Percentiles rank a stretch among this genome's conserved stretches.
Conservation (phyloP, 2,329 filamentous ascomycete species). For the Penicillium sp. region DNA sequence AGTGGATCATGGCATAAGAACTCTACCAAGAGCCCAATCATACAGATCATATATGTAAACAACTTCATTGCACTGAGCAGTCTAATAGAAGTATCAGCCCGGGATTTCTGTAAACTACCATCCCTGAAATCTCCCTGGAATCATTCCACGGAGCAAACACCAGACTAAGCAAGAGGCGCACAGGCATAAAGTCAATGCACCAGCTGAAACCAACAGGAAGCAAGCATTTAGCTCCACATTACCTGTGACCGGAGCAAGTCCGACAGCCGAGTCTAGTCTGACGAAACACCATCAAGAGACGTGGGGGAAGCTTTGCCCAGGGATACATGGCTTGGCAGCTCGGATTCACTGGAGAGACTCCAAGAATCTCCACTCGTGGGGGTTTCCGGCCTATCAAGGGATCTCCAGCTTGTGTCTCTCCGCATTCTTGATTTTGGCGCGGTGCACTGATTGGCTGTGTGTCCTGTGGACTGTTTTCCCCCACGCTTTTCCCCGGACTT, state of each 20-base stretch:
- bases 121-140: too few species aligned
- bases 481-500: background rate
- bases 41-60: too few species aligned
- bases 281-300: background rate
- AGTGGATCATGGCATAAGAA: too few species aligned
- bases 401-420: background rate
- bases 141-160: too few species aligned
- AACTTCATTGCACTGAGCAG: too few species aligned
- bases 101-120: too few species aligned
- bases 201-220: background rate
- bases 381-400: background rate
- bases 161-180: background rate
- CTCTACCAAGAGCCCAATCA: too few species aligned
- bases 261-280: background rate
- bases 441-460: background rate
- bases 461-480: slow-evolving; percentile 2
- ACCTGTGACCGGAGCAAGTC: too few species aligned
- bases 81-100: too few species aligned
- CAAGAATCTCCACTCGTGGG: slow-evolving; percentile 1
- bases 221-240: background rate
- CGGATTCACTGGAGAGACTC: background rate
- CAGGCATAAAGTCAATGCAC: background rate
- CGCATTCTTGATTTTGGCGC: background rate
- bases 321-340: background rate
- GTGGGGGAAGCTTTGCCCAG: background rate